Percentiles rank a stretch among this genome's conserved stretches.
Evolutionary conservation across 352 stramenopile species (phyloP).

Genomic region (Globisporangium apiculatum): DNA sequence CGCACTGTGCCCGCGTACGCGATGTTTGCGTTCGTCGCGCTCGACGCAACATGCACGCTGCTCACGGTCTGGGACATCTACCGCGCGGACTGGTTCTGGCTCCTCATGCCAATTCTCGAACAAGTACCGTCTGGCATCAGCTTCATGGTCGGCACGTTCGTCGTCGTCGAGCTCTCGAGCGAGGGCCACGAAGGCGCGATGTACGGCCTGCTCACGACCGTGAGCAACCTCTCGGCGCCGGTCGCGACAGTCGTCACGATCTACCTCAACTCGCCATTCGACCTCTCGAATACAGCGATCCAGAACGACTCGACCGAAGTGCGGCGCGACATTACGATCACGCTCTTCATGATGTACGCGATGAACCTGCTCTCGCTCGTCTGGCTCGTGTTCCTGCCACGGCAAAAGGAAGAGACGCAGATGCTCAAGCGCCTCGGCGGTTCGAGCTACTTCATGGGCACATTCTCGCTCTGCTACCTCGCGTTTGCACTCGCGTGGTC

Average conservation of each 20-base stretch:
- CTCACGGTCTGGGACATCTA: conserved; percentile 45
- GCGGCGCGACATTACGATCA: conserved; percentile 42
- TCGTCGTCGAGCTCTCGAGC: conserved; percentile 45
- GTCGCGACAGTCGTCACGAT: conserved; percentile 34
- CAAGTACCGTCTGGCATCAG: conserved; percentile 39
- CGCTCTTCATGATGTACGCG: conserved; percentile 43
- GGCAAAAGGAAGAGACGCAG: conserved; percentile 60
- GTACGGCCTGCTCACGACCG: conserved; percentile 56
- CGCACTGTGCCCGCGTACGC: conserved; percentile 25
- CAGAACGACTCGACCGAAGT: conserved; percentile 38
- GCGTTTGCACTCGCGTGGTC: conserved; percentile 43
- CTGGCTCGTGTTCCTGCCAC: conserved; percentile 48
- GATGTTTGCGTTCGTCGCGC: conserved; percentile 22
- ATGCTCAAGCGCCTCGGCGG: conserved; percentile 54
- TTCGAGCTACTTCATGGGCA: conserved; percentile 42
- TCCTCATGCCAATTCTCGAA: conserved; percentile 33
- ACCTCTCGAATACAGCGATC: conserved; percentile 40
- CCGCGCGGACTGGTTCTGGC: conserved; percentile 47
- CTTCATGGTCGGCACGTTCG: conserved; percentile 54
- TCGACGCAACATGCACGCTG: conserved; percentile 33
- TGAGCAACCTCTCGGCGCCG: conserved; percentile 42
- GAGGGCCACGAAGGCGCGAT: conserved; percentile 58
- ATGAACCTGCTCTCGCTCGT: conserved; percentile 41
- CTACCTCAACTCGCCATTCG: conserved; percentile 31
- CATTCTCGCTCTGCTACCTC: conserved; percentile 33